Evolutionary conservation across 176 grass and related monocot genomes (phyloP).

Genomic region (Triticum aestivum): DNA sequence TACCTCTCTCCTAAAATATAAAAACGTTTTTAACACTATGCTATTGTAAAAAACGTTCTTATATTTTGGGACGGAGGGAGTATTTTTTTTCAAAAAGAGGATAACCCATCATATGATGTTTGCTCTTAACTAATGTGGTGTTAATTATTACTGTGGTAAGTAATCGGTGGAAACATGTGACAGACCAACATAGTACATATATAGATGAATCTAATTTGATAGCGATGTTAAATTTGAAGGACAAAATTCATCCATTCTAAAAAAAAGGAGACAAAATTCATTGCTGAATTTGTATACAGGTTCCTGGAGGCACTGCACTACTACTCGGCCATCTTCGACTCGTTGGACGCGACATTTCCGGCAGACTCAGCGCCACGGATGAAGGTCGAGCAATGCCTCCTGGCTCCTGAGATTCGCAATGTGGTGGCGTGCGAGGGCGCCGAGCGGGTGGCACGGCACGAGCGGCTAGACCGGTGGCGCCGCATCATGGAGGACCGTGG

Average conservation of each 20-base stretch:
- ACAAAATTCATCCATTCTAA: not conserved
- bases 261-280: not conserved
- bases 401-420: conserved; percentile 68
- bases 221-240: not conserved
- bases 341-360: conserved; percentile 57
- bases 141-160: too few relatives aligned
- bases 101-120: too few relatives aligned
- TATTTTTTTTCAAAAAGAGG: not conserved
- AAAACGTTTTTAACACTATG: too few relatives aligned
- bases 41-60: too few relatives aligned
- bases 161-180: not conserved
- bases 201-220: not conserved
- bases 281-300: not conserved
- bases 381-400: conserved; percentile 65
- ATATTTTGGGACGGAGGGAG: too few relatives aligned
- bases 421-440: conserved; percentile 79
- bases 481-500: conserved; percentile 44
- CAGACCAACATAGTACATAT: not conserved
- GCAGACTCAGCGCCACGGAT: conserved; percentile 48
- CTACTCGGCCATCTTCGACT: conserved; percentile 95
- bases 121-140: too few relatives aligned
- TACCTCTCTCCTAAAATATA: too few relatives aligned
- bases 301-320: conserved; percentile 88
- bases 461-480: conserved; percentile 61
- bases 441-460: conserved; percentile 68